Base-by-base conservation (phyloP, 805 yeast genomes). In the Cyberlindnera xishuangbannaensis region DNA sequence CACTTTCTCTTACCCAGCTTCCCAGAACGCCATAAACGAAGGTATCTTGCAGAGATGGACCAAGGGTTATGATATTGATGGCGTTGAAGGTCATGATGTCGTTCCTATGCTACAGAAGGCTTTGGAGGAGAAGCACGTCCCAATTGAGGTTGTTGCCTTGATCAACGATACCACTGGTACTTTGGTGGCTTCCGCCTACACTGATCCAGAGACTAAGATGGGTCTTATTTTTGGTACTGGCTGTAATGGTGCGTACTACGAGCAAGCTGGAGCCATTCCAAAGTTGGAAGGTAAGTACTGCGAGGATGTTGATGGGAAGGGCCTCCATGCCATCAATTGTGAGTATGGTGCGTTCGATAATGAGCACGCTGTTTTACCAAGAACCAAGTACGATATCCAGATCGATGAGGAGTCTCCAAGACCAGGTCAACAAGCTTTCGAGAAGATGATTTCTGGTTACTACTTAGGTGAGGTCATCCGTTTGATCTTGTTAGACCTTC, bases 121-220 rank as follows among this genome's bases (percentile, higher is more conserved):
- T 25, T 69, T 90, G 45, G 67, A 71, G 45, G 68, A 69, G 47
- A 65, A 67, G 44, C 59, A 70, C 15, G 76, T 85, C 32, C 95
- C 96, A 44, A 83, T 88, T 51, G 71, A 76, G 29, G 94, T 90
- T 37, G 87, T 85, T 43, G 95, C 97, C 31, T 69, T 90, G 56
- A 90, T 90, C 62, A 90, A 88, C 64, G 98, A 90, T 61, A 90
- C 98, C 45, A 85, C 96, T 30, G 98, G 97, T 59, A 90, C 98
- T 28, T 68, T 90, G 52, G 95, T 90, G 42, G 97, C 97, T 21
- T 87, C 97, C 31, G 77, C 82, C 71, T 90, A 90, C 67, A 74
- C 94, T 33, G 95, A 90, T 57, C 76, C 90, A 23, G 77, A 76
- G 50, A 79, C 95, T 45, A 79, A 80, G 62, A 83, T 88, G 90